Percentiles rank a stretch among this genome's conserved stretches.
Conservation (phyloP, 805 yeast species). For the Hanseniaspora hatyaiensis region DNA sequence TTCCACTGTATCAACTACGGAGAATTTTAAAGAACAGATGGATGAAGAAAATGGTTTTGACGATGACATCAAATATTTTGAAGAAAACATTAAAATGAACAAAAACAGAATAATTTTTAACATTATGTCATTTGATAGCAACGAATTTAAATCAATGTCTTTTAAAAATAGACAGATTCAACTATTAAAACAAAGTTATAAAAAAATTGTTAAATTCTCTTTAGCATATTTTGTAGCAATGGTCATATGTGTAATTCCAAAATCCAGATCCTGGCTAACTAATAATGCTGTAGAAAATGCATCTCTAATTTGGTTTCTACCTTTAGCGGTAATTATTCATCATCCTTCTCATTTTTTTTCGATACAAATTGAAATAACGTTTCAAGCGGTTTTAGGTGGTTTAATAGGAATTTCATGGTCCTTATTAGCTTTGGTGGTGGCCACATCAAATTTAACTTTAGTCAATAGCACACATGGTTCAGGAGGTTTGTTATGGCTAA, state of each 20-base stretch:
- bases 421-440: slow-evolving; percentile 33
- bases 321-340: slow-evolving; percentile 34
- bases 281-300: slow-evolving; percentile 13
- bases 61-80: slow-evolving; percentile 14
- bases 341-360: slow-evolving; percentile 41
- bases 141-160: neutral
- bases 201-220: slow-evolving; percentile 26
- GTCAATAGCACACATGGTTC: slow-evolving; percentile 26
- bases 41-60: slow-evolving; percentile 17
- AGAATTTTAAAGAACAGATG: neutral
- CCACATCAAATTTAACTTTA: slow-evolving; percentile 32
- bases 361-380: slow-evolving; percentile 37
- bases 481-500: slow-evolving; percentile 38
- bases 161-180: neutral
- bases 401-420: slow-evolving; percentile 38
- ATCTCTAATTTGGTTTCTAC: slow-evolving; percentile 32
- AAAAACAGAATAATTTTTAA: neutral
- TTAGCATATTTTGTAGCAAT: slow-evolving; percentile 34
- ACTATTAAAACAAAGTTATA: slow-evolving; percentile 10
- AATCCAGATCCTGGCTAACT: slow-evolving; percentile 36
- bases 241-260: slow-evolving; percentile 32
- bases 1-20: no score
- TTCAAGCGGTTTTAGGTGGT: slow-evolving; percentile 33
- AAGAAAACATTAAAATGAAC: slow-evolving; percentile 17
- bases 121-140: neutral